phyloP scores from a whole-genome alignment of 1,284 basidiomycete species.

The Tilletia caries region DNA sequence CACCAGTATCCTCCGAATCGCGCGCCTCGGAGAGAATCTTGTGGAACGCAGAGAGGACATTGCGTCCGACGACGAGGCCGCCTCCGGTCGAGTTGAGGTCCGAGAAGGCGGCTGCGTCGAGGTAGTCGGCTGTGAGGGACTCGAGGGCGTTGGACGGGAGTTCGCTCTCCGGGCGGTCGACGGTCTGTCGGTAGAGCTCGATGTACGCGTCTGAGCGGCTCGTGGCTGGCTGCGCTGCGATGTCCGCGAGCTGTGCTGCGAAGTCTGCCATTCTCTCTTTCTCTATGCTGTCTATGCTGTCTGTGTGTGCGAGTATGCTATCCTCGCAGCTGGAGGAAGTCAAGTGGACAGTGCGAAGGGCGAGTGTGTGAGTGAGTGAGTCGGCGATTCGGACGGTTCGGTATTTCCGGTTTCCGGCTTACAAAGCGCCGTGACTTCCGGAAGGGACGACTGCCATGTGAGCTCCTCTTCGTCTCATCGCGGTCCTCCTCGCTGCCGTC shows the following conservation, averaged over 20 bases:
- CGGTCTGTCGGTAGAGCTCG: neutral
- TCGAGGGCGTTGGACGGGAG: neutral
- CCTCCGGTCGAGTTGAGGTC: slow-evolving; percentile 61
- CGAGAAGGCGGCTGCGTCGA: slow-evolving; percentile 72
- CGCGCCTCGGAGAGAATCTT: slow-evolving; percentile 22
- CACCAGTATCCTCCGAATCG: neutral
- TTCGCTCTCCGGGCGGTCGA: neutral
- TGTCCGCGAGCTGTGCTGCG: neutral
- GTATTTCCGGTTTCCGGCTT: too few species aligned
- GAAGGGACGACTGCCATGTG: neutral
- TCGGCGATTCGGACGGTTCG: too few species aligned
- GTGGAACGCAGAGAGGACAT: slow-evolving; percentile 74
- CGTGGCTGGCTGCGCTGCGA: slow-evolving; percentile 7
- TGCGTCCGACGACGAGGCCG: slow-evolving; percentile 77
- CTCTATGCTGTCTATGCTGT: neutral
- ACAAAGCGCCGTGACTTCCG: neutral
- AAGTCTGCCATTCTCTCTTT: neutral
- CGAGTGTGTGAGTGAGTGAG: too few species aligned
- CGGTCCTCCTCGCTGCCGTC: neutral
- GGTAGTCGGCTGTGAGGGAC: slow-evolving; percentile 56
- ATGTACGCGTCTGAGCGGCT: neutral
- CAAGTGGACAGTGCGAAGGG: too few species aligned
- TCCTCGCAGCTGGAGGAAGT: too few species aligned
- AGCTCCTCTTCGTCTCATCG: neutral
- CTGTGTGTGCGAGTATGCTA: too few species aligned